Evolutionary conservation across 116 monocot genomes (phyloP).

Genomic region (Cymodocea nodosa): DNA sequence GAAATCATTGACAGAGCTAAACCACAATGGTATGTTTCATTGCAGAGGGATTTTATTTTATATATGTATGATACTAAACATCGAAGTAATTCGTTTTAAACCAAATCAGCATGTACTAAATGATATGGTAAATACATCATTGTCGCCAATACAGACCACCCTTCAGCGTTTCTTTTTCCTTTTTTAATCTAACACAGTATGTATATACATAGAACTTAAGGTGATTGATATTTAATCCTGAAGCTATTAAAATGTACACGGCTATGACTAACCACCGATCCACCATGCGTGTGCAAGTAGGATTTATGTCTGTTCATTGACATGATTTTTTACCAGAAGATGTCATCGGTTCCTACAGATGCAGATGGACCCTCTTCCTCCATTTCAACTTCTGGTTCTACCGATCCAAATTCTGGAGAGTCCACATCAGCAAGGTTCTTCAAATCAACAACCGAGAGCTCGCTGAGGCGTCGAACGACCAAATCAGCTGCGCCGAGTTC

Average conservation of each 20-base stretch:
- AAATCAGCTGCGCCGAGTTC: constrained; percentile 81
- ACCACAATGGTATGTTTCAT: too few relatives aligned
- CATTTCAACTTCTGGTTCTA: constrained; percentile 41
- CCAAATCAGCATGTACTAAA: not conserved
- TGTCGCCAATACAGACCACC: constrained; percentile 12
- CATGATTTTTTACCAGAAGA: constrained; percentile 37
- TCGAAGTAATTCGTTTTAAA: not conserved
- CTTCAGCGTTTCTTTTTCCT: constrained; percentile 5
- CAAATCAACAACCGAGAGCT: constrained; percentile 73
- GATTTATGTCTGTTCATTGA: not conserved
- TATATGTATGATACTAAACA: not conserved
- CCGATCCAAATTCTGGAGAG: constrained; percentile 45
- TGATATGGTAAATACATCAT: not conserved
- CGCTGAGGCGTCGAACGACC: constrained; percentile 59
- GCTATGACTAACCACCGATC: not conserved
- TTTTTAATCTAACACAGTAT: not conserved
- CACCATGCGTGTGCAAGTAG: not conserved
- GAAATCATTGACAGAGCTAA: too few relatives aligned
- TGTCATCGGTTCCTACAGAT: constrained; percentile 51
- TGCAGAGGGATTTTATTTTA: not conserved
- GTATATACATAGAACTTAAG: constrained; percentile 1
- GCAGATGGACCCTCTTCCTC: constrained; percentile 50
- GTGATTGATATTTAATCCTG: not conserved
- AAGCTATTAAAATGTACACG: not conserved
- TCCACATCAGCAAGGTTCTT: constrained; percentile 78